These are phyloP conservation scores for Triticum urartu DNA, from an alignment of 176 grass and related monocot species.

Conservation along the genomic window DNA sequence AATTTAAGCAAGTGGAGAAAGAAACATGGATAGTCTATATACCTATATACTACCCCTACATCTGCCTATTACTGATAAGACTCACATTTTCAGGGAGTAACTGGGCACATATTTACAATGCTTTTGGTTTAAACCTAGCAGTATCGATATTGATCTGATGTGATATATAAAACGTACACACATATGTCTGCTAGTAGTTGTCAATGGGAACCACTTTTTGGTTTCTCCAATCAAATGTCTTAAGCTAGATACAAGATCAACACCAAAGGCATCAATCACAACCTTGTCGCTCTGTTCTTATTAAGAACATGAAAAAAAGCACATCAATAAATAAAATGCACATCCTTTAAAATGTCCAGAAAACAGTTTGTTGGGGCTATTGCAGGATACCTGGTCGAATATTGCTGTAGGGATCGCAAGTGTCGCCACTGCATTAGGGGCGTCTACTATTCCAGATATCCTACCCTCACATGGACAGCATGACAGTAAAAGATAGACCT, in stretches of 20 bases:
- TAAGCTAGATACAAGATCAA: not conserved
- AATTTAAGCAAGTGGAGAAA: constrained; percentile 2
- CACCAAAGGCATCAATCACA: not conserved
- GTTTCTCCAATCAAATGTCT: not conserved
- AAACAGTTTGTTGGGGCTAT: constrained; percentile 12
- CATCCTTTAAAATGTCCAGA: constrained; percentile 1
- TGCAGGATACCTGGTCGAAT: constrained; percentile 73
- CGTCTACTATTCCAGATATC: constrained; percentile 90
- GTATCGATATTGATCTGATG: not conserved
- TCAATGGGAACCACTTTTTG: not conserved
- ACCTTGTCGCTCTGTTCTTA: not conserved
- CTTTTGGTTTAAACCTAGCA: not conserved
- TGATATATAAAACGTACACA: not conserved
- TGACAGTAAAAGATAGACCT: constrained; percentile 87
- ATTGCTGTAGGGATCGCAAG: constrained; percentile 87
- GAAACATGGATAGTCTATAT: not conserved
- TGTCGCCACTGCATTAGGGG: constrained; percentile 85
- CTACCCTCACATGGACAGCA: constrained; percentile 95
- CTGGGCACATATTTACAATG: not conserved
- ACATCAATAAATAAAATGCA: not conserved
- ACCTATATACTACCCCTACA: not conserved
- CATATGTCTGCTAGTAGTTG: not conserved
- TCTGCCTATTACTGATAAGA: not conserved
- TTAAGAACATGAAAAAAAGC: constrained; percentile 3
- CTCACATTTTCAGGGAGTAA: constrained; percentile 2